Evolutionary conservation across 768 basidiomycete species (phyloP), one percentile per base, ranked within the genome.

Genomic region (Amanita rubescens): DNA sequence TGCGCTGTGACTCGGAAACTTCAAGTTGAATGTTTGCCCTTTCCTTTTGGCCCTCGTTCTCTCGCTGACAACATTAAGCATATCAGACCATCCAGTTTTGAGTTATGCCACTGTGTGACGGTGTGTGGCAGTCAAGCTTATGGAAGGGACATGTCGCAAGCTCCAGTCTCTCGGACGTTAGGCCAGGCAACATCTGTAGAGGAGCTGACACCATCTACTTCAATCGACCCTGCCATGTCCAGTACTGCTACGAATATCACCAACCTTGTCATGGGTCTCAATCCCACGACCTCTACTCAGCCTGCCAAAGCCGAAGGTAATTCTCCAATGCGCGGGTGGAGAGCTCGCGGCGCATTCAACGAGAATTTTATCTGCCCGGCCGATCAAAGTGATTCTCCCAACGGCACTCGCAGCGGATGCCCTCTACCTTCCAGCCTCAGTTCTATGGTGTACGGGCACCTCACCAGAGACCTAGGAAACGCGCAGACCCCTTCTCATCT

Each of bases 171-270:
- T n/a, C n/a, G n/a, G n/a, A n/a, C n/a, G n/a, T n/a, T n/a, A n/a
- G n/a, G n/a, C n/a, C n/a, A n/a, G n/a, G n/a, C n/a, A n/a, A n/a
- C n/a, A n/a, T n/a, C 72, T 12, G 67, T 69, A 15, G 74, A 75
- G 53, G 76, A 75, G 53, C 58, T 62, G n/a, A 60, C 67, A 10
- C n/a, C n/a, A n/a, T 61, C 66, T 11, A 58, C 64, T 12, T 63
- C 69, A 34, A 32, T 65, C 24, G 67, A 70, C 54, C n/a, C n/a
- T n/a, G 44, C 27, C 24, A 81, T 77, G 72, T 82, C 82, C 19
- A 77, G 81, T 8, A 90, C 87, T 5, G 91, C 84, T 27, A 85
- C 79, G 63, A 90, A 90, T 61, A 85, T 94, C 49, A 78, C 83
- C 11, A 84, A 70, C 60, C 69, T 90, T 61, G 82, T 89, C 63